These are phyloP conservation scores for Camelina hispida DNA, from an alignment of 345 rosid genomes.

Conservation along the genomic window DNA sequence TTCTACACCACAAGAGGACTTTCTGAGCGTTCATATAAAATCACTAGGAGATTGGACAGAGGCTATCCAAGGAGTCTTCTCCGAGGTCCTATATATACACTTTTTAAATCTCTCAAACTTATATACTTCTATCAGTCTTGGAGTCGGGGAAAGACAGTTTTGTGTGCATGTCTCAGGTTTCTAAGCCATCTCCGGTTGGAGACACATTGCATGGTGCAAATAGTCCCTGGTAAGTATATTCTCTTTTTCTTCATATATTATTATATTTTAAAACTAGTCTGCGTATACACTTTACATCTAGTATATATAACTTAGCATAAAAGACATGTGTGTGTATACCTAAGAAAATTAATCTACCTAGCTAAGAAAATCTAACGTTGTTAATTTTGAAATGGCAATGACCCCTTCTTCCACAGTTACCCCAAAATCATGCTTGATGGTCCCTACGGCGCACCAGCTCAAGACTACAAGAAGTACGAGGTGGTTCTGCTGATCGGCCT, in stretches of 20 bases:
- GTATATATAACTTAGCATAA: too few species aligned
- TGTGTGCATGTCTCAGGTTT: constrained; percentile 32
- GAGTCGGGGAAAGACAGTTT: neutral
- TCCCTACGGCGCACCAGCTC: constrained; percentile 89
- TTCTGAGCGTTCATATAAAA: constrained; percentile 82
- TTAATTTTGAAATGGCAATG: constrained; percentile 4
- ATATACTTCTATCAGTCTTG: neutral
- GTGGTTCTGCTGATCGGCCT: constrained; percentile 70
- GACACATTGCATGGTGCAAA: constrained; percentile 22
- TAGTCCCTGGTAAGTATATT: constrained; percentile 23
- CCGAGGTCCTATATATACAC: constrained; percentile 49
- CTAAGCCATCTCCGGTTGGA: constrained; percentile 3
- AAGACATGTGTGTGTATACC: too few species aligned
- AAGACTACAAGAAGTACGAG: constrained; percentile 72
- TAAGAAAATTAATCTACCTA: too few species aligned
- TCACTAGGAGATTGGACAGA: constrained; percentile 86
- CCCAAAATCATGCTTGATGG: constrained; percentile 72
- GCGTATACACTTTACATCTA: too few species aligned
- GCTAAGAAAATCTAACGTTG: neutral
- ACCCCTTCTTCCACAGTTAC: constrained; percentile 27
- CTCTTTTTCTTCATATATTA: too few species aligned
- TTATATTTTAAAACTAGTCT: too few species aligned
- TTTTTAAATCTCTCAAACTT: neutral
- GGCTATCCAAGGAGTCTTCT: constrained; percentile 67
- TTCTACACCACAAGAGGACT: constrained; percentile 84